phyloP scores from a whole-genome alignment of 768 basidiomycete species.

The Zangia roseola region DNA sequence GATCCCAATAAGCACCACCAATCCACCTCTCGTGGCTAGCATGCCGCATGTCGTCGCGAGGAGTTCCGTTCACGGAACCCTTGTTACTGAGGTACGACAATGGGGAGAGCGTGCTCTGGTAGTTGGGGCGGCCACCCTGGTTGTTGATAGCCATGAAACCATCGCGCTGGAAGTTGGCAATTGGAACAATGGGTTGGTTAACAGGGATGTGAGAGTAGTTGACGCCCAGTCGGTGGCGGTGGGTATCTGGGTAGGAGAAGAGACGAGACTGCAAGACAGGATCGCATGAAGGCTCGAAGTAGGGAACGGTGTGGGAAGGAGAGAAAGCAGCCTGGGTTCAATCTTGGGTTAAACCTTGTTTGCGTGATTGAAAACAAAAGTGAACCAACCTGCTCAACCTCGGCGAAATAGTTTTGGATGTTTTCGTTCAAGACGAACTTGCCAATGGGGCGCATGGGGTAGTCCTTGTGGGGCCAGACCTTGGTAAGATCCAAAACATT shows the following conservation, averaged over 20 bases:
- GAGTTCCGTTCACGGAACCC: slow-evolving; percentile 43
- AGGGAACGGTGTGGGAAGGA: slow-evolving; percentile 84
- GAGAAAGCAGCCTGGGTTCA: slow-evolving; percentile 67
- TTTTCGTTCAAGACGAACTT: slow-evolving; percentile 81
- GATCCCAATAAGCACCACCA: slow-evolving; percentile 64
- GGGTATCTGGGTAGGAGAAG: slow-evolving; percentile 92
- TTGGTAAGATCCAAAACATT: slow-evolving; percentile 92
- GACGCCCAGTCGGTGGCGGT: slow-evolving; percentile 76
- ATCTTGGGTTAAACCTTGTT: slow-evolving; percentile 5
- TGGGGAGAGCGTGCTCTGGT: slow-evolving; percentile 74
- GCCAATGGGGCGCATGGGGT: slow-evolving; percentile 86
- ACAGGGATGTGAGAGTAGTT: slow-evolving; percentile 89
- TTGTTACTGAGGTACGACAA: slow-evolving; percentile 58
- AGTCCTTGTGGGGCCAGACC: slow-evolving; percentile 85
- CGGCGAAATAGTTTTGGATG: slow-evolving; percentile 86
- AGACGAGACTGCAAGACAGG: slow-evolving; percentile 93
- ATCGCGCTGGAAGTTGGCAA: slow-evolving; percentile 93
- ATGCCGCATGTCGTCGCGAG: slow-evolving; percentile 38
- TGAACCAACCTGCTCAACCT: slow-evolving; percentile 81
- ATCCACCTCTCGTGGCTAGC: slow-evolving; percentile 73
- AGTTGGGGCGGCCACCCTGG: slow-evolving; percentile 86
- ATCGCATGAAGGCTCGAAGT: slow-evolving; percentile 87
- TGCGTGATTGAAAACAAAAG: slow-evolving; percentile 26
- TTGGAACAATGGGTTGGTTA: slow-evolving; percentile 71
- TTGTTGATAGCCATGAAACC: slow-evolving; percentile 67